phyloP scores from a whole-genome alignment of 306 rosid species.

The Senna tora region DNA sequence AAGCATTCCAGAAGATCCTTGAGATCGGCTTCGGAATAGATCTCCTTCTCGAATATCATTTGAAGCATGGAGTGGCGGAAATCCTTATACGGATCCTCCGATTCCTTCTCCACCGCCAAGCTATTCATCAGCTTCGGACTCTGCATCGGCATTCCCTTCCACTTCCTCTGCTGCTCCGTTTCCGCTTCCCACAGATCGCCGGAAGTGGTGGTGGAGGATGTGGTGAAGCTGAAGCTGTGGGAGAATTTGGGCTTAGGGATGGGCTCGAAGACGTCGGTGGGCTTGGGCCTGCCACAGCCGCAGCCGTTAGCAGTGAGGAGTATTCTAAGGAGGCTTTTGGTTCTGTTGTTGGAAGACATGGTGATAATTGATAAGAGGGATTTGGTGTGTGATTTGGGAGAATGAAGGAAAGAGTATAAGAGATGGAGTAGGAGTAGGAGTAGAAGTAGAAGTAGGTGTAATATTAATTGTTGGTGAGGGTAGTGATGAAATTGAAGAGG shows the following conservation, averaged over 20 bases:
- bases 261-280: conserved; percentile 51
- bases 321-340: conserved; percentile 40
- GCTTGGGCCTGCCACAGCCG: conserved; percentile 48
- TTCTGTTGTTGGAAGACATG: conserved; percentile 58
- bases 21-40: conserved; percentile 50
- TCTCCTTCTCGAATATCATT: conserved; percentile 70
- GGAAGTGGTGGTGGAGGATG: conserved; percentile 53
- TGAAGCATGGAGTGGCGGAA: conserved; percentile 67
- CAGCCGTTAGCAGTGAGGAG: conserved; percentile 50
- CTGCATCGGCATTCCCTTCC: conserved; percentile 1
- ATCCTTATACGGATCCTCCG: conserved; percentile 58
- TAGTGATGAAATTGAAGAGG: not conserved
- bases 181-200: conserved; percentile 41
- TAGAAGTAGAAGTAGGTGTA: too few species aligned
- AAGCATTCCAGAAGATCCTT: conserved; percentile 59
- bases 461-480: not conserved
- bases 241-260: conserved; percentile 38
- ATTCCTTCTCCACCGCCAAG: conserved; percentile 62
- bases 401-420: too few species aligned
- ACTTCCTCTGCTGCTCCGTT: not conserved
- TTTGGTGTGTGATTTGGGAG: not conserved
- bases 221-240: conserved; percentile 24
- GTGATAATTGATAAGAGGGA: not conserved
- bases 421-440: too few species aligned
- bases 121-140: conserved; percentile 43